Evolutionary conservation across 2,329 filamentous ascomycete genomes (phyloP).

Genomic region (Xylaria sp.): DNA sequence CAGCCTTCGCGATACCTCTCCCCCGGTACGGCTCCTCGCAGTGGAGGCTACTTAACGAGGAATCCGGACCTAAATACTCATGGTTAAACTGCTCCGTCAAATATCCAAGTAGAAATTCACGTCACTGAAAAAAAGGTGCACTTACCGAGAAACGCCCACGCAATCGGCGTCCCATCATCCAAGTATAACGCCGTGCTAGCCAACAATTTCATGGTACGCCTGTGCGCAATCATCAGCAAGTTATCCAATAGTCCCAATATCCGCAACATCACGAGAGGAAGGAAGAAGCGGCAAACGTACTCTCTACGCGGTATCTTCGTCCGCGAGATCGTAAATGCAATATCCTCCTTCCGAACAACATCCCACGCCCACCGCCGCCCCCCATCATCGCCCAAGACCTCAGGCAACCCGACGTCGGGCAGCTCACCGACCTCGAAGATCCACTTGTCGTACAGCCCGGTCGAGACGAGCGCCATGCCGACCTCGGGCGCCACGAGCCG

Average conservation of each 20-base stretch:
- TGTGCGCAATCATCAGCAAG: constrained; percentile 12
- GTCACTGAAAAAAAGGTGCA: constrained; percentile 16
- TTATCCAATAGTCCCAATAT: not conserved
- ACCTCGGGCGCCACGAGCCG: constrained; percentile 41
- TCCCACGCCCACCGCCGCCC: constrained; percentile 58
- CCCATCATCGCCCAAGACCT: constrained; percentile 4
- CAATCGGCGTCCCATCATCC: constrained; percentile 61
- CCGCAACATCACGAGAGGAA: not conserved
- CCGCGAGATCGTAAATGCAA: constrained; percentile 63
- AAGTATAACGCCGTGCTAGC: constrained; percentile 60
- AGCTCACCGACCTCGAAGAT: constrained; percentile 62
- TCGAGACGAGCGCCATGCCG: constrained; percentile 44
- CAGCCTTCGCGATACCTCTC: constrained; percentile 69
- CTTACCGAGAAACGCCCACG: constrained; percentile 71
- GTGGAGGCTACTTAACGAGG: constrained; percentile 69
- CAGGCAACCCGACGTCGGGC: constrained; percentile 47
- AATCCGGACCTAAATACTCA: constrained; percentile 61
- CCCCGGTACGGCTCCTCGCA: constrained; percentile 70
- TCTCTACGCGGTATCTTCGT: constrained; percentile 67
- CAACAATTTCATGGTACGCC: constrained; percentile 42
- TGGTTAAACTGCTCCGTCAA: not conserved
- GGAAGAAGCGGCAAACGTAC: constrained; percentile 48
- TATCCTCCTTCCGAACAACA: constrained; percentile 61
- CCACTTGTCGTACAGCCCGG: constrained; percentile 64
- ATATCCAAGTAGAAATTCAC: constrained; percentile 39